Conservation (phyloP, 2,329 filamentous ascomycete species). For the Colletotrichum sidae region DNA sequence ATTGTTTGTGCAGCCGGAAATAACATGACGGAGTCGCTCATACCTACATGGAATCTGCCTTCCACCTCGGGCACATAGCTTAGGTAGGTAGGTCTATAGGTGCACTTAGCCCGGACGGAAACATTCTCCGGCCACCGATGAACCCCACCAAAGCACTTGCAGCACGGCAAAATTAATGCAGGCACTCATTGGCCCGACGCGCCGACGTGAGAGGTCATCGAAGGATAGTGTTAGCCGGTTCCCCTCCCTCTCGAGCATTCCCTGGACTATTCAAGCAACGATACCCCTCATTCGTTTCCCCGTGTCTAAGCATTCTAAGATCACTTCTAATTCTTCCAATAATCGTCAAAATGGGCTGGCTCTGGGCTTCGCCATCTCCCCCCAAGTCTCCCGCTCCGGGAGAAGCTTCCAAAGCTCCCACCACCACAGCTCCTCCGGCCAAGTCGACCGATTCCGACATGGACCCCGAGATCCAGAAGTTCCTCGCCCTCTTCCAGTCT, state of each 20-base stretch:
- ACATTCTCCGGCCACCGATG: constrained; percentile 31
- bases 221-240: constrained; percentile 29
- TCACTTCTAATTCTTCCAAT: neutral
- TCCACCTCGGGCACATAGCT: too few species aligned
- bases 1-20: too few species aligned
- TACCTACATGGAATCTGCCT: too few species aligned
- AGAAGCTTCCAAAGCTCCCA: constrained; percentile 40
- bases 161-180: constrained; percentile 31
- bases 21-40: too few species aligned
- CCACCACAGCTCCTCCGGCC: constrained; percentile 38
- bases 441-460: constrained; percentile 37
- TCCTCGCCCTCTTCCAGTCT: constrained; percentile 60
- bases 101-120: constrained; percentile 6
- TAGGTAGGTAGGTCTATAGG: too few species aligned
- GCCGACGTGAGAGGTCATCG: constrained; percentile 29
- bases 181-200: constrained; percentile 35
- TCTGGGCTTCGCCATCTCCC: constrained; percentile 62
- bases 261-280: neutral
- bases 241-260: constrained; percentile 28
- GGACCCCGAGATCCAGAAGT: constrained; percentile 67
- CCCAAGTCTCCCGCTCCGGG: constrained; percentile 44
- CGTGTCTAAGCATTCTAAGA: too few species aligned
- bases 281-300: neutral
- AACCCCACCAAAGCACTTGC: constrained; percentile 19
- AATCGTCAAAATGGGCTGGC: constrained; percentile 67